These are phyloP conservation scores for Olyra latifolia DNA, from an alignment of 176 grass and related monocot species.

Conservation along the genomic window DNA sequence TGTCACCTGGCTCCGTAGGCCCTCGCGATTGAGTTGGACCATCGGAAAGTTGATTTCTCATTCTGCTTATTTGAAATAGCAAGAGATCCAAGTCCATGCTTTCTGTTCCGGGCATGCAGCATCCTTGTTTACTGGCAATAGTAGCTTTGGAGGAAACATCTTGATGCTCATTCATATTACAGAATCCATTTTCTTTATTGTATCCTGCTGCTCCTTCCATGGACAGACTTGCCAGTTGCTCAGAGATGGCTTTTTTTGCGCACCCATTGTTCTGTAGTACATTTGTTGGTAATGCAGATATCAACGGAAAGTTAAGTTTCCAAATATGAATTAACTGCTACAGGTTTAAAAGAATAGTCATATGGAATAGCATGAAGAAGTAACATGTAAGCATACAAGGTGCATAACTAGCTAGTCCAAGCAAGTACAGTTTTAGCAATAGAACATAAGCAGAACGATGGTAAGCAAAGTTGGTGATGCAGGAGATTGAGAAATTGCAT, in stretches of 20 bases:
- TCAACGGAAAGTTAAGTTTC: background rate
- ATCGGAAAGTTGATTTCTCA: conserved; percentile 28
- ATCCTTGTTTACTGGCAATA: background rate
- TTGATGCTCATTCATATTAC: conserved; percentile 2
- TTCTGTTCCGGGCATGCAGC: conserved; percentile 13
- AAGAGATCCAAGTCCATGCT: conserved; percentile 29
- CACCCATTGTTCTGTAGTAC: conserved; percentile 6
- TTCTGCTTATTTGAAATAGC: conserved; percentile 30
- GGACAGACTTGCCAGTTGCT: conserved; percentile 2
- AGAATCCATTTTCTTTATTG: conserved; percentile 15
- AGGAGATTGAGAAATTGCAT: background rate
- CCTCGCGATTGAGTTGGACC: background rate
- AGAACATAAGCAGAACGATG: background rate
- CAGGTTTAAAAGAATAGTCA: background rate
- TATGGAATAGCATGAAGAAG: background rate
- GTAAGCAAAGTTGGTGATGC: background rate
- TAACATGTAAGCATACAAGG: background rate
- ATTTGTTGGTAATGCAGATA: conserved; percentile 24
- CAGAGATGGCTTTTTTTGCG: background rate
- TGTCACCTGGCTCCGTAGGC: conserved; percentile 11
- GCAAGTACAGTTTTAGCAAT: background rate
- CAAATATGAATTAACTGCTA: background rate
- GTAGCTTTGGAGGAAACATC: conserved; percentile 23
- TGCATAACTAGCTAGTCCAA: background rate
- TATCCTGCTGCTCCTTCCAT: background rate